Percentiles rank a stretch among this genome's conserved stretches.
phyloP scores from a whole-genome alignment of 768 basidiomycete species.

The Pleurotus salmoneostramineus region DNA sequence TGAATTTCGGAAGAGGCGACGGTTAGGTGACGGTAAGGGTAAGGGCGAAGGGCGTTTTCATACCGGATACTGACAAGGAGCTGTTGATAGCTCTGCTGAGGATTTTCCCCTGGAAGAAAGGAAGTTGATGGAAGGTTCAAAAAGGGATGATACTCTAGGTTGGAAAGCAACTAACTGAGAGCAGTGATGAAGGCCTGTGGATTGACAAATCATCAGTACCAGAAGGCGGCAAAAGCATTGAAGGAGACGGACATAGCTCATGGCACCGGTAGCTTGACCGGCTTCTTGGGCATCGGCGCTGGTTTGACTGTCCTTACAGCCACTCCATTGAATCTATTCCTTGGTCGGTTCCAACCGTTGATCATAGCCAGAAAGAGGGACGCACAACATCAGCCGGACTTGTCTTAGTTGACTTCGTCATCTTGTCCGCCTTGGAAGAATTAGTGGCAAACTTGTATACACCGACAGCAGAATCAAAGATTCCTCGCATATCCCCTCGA shows the following conservation, averaged over 20 bases:
- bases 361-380: conserved; percentile 10
- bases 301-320: conserved; percentile 79
- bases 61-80: conserved; percentile 28
- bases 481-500: conserved; percentile 75
- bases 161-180: conserved; percentile 34
- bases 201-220: not conserved
- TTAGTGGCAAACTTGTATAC: conserved; percentile 76
- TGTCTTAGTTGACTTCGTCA: conserved; percentile 59
- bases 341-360: not conserved
- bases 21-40: not conserved
- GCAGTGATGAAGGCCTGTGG: conserved; percentile 53
- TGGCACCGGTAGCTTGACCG: conserved; percentile 69
- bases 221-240: not conserved
- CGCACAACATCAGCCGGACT: conserved; percentile 84
- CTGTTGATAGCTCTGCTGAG: conserved; percentile 49
- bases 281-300: conserved; percentile 71
- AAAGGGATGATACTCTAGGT: not conserved
- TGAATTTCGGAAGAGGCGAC: conserved; percentile 6
- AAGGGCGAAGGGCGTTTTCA: not conserved
- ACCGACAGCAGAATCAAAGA: conserved; percentile 68
- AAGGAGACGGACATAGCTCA: conserved; percentile 60
- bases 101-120: conserved; percentile 30
- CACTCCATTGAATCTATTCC: conserved; percentile 71
- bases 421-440: conserved; percentile 56
- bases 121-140: not conserved